phyloP scores from a whole-genome alignment of 169 alveolate species.

The Amoebophrya sp. region DNA sequence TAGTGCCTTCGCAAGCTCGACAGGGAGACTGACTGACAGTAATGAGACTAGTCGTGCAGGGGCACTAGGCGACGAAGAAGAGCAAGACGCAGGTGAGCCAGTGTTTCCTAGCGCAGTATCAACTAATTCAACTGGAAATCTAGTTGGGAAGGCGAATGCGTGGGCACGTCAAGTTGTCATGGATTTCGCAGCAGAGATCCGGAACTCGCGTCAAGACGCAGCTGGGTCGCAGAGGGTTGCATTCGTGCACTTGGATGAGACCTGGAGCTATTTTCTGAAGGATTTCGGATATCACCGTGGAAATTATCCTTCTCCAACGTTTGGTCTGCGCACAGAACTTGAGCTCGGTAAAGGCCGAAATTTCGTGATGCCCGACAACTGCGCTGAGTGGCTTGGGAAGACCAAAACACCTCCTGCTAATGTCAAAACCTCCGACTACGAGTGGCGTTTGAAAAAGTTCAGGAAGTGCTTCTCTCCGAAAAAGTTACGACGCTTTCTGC shows the following conservation, averaged over 20 bases:
- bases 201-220: neutral
- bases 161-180: neutral
- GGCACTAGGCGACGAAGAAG: too few species aligned
- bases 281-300: neutral
- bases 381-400: neutral
- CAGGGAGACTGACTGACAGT: too few species aligned
- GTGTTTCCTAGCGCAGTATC: too few species aligned
- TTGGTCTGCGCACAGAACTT: neutral
- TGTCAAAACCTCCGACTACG: neutral
- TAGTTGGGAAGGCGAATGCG: neutral
- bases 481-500: neutral
- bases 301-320: neutral
- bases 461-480: neutral
- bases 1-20: too few species aligned
- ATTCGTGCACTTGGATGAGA: neutral
- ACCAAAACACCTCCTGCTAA: neutral
- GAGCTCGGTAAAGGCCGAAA: neutral
- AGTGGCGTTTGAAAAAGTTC: neutral
- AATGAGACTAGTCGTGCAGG: too few species aligned
- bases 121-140: too few species aligned
- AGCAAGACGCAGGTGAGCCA: too few species aligned
- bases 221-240: neutral
- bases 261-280: constrained; percentile 8
- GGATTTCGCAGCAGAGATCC: neutral
- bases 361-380: neutral